A percentile compares a stretch with the other conserved stretches of the same genome.
These are phyloP conservation scores for Teratosphaeria viscida DNA, from an alignment of 2,329 filamentous ascomycete genomes.

Conservation along the genomic window DNA sequence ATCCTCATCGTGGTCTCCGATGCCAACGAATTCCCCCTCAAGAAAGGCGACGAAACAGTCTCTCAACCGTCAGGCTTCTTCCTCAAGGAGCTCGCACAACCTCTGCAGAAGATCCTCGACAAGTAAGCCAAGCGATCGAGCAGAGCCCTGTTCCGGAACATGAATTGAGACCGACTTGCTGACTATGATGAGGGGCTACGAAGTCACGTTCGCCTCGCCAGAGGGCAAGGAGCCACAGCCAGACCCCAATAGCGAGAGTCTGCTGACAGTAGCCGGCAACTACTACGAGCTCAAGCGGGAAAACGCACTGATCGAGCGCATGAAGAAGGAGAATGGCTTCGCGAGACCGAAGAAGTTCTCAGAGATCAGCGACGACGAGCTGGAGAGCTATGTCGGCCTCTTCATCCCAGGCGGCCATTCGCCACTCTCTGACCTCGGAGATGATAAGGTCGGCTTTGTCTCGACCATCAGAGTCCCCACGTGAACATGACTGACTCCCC, in stretches of 20 bases:
- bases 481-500: neutral
- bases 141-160: too few species aligned
- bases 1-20: neutral
- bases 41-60: neutral
- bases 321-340: slow-evolving; percentile 38
- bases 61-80: slow-evolving; percentile 1
- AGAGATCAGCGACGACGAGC: slow-evolving; percentile 31
- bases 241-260: slow-evolving; percentile 33
- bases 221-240: slow-evolving; percentile 32
- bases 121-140: slow-evolving; percentile 1
- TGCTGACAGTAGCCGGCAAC: slow-evolving; percentile 37
- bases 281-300: slow-evolving; percentile 35
- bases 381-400: slow-evolving; percentile 30
- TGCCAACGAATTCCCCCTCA: neutral
- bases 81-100: slow-evolving; percentile 31
- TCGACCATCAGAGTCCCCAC: neutral
- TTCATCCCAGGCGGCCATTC: slow-evolving; percentile 39
- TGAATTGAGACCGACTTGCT: too few species aligned
- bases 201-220: slow-evolving; percentile 38
- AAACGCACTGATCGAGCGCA: slow-evolving; percentile 31
- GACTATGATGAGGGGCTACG: slow-evolving; percentile 18
- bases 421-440: slow-evolving; percentile 33
- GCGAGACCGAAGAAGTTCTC: slow-evolving; percentile 28
- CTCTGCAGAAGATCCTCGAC: slow-evolving; percentile 27
- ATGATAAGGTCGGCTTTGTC: slow-evolving; percentile 16